A percentile compares a stretch with the other conserved stretches of the same genome.
Evolutionary conservation across 176 grass and related monocot species (phyloP).

Genomic region (Calamus simplicifolius): DNA sequence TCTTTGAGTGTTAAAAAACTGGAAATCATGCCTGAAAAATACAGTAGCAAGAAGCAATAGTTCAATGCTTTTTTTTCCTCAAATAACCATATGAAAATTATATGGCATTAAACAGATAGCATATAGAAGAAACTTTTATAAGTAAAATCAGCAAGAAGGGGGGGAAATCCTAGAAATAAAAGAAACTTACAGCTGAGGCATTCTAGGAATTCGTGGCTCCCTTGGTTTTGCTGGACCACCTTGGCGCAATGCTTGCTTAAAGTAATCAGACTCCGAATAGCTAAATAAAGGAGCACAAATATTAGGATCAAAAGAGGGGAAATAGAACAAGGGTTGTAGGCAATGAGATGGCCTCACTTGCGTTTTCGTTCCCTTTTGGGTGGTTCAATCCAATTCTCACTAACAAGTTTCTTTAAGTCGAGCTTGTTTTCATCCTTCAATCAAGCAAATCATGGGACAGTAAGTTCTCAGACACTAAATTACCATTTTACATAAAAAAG

Average conservation of each 20-base stretch:
- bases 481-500: too few relatives aligned
- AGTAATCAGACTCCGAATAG: conserved; percentile 94
- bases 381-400: conserved; percentile 93
- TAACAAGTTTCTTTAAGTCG: conserved; percentile 93
- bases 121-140: too few relatives aligned
- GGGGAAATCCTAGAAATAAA: conserved; percentile 6
- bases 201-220: conserved; percentile 85
- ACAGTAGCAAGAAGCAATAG: conserved; percentile 1
- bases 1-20: conserved; percentile 96
- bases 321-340: neutral
- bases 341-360: conserved; percentile 40
- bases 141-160: neutral
- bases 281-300: conserved; percentile 29
- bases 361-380: conserved; percentile 90
- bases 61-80: too few relatives aligned
- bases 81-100: too few relatives aligned
- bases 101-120: too few relatives aligned
- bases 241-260: conserved; percentile 94
- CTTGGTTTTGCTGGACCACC: conserved; percentile 77
- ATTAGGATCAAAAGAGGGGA: conserved; percentile 1
- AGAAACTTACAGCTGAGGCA: conserved; percentile 81
- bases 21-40: conserved; percentile 80
- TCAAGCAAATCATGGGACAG: conserved; percentile 11
- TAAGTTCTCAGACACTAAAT: neutral
- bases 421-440: conserved; percentile 87